Evolutionary conservation across 805 yeast genomes (phyloP).

Genomic region (Candida koratica): DNA sequence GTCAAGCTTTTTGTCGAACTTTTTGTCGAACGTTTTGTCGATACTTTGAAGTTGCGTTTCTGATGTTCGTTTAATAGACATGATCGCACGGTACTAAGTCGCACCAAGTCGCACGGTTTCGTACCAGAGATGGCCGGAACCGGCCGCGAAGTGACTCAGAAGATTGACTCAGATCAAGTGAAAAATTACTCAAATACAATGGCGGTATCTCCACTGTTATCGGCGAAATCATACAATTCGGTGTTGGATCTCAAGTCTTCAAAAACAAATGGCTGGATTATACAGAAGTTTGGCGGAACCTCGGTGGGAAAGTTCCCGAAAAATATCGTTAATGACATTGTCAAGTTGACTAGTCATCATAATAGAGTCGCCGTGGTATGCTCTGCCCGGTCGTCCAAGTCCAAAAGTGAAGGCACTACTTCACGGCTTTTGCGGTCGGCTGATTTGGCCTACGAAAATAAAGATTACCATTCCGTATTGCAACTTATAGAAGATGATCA

Average conservation of each 20-base stretch:
- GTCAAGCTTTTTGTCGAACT: slow-evolving; percentile 13
- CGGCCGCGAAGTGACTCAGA: slow-evolving; percentile 6
- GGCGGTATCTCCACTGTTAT: slow-evolving; percentile 16
- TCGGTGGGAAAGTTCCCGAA: slow-evolving; percentile 92
- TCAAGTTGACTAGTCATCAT: slow-evolving; percentile 56
- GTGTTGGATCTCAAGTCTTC: slow-evolving; percentile 32
- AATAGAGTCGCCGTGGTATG: slow-evolving; percentile 89
- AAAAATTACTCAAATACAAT: slow-evolving; percentile 10
- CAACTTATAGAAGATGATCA: slow-evolving; percentile 77
- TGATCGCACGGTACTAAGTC: too few relatives aligned
- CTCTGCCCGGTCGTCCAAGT: slow-evolving; percentile 86
- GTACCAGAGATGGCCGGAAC: too few relatives aligned
- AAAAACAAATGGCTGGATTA: slow-evolving; percentile 31
- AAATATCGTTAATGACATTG: slow-evolving; percentile 79
- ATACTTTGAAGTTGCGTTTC: too few relatives aligned
- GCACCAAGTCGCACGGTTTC: too few relatives aligned
- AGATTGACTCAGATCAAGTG: slow-evolving; percentile 1
- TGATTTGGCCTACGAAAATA: slow-evolving; percentile 63
- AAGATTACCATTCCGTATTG: slow-evolving; percentile 55
- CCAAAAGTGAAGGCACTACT: slow-evolving; percentile 95
- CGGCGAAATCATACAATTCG: slow-evolving; percentile 34
- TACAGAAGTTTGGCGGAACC: slow-evolving; percentile 97
- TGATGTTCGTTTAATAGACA: too few relatives aligned
- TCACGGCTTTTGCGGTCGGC: slow-evolving; percentile 82
- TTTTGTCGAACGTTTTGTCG: too few relatives aligned